Evolutionary conservation across 2,329 filamentous ascomycete genomes (phyloP).

Genomic region (Rhynchosporium graminicola): DNA sequence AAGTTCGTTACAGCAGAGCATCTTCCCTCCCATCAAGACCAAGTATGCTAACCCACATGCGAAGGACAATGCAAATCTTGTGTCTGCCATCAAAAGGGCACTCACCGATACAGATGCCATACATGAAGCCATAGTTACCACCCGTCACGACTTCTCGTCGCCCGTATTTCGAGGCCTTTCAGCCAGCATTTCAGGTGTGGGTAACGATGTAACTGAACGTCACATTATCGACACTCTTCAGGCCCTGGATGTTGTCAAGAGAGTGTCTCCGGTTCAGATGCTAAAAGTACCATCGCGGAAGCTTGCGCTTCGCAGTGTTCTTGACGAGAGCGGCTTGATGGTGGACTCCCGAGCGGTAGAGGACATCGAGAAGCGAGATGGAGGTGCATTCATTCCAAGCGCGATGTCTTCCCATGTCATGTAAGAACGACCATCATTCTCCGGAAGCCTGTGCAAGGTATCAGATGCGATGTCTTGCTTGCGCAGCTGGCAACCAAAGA

Average conservation of each 20-base stretch:
- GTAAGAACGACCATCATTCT: too few relatives aligned
- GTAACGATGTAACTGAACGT: neutral
- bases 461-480: too few relatives aligned
- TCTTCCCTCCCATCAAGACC: too few relatives aligned
- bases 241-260: neutral
- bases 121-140: neutral
- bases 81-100: neutral
- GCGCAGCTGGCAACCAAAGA: too few relatives aligned
- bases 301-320: too few relatives aligned
- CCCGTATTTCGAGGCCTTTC: conserved; percentile 6
- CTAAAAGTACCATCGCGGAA: neutral
- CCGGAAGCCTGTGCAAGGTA: too few relatives aligned
- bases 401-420: too few relatives aligned
- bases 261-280: neutral
- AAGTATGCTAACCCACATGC: neutral
- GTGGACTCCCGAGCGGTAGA: too few relatives aligned
- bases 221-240: neutral
- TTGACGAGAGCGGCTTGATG: too few relatives aligned
- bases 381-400: too few relatives aligned
- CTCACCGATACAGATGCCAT: neutral
- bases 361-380: too few relatives aligned
- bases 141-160: neutral
- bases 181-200: neutral
- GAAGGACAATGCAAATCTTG: neutral
- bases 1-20: neutral